Evolutionary conservation across 2,329 filamentous ascomycete species (phyloP).

Genomic region (Xylariales sp.): DNA sequence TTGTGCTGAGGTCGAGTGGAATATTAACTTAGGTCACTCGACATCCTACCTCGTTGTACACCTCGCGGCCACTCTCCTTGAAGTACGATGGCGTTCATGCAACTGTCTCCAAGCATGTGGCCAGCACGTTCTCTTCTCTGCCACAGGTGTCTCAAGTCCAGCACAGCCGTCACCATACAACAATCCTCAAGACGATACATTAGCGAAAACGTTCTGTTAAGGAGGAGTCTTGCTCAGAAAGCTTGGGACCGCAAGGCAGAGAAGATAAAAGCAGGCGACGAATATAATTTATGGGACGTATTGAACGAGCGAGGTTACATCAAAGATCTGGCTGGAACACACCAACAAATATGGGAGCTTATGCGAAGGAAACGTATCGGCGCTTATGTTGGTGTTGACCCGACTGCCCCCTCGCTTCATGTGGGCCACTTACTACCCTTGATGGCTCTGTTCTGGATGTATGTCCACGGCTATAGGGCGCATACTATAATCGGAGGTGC

Average conservation of each 20-base stretch:
- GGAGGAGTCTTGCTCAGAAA: conserved; percentile 34
- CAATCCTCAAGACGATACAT: conserved; percentile 28
- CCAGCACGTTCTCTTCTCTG: conserved; percentile 16
- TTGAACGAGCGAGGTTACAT: conserved; percentile 70
- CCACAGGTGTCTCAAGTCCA: conserved; percentile 17
- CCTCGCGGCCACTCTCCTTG: too few species aligned
- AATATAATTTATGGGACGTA: conserved; percentile 54
- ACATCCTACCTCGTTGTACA: too few species aligned
- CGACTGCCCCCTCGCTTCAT: conserved; percentile 75
- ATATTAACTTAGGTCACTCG: too few species aligned
- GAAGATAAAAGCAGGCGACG: conserved; percentile 44
- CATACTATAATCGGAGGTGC: conserved; percentile 68
- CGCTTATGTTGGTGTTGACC: conserved; percentile 78
- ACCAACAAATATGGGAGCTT: conserved; percentile 52
- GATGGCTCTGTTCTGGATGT: conserved; percentile 83
- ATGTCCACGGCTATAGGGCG: conserved; percentile 67
- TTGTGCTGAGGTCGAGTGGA: too few species aligned
- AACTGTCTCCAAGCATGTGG: conserved; percentile 6
- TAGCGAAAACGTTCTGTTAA: conserved; percentile 37
- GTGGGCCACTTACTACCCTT: conserved; percentile 76
- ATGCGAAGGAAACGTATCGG: conserved; percentile 64
- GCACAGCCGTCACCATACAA: conserved; percentile 9
- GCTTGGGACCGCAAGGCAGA: conserved; percentile 45
- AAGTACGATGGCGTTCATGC: conserved; percentile 15
- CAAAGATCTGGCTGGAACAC: conserved; percentile 61